These are phyloP conservation scores for Calycina herbarum DNA, from an alignment of 2,329 filamentous ascomycete species.

Conservation along the genomic window DNA sequence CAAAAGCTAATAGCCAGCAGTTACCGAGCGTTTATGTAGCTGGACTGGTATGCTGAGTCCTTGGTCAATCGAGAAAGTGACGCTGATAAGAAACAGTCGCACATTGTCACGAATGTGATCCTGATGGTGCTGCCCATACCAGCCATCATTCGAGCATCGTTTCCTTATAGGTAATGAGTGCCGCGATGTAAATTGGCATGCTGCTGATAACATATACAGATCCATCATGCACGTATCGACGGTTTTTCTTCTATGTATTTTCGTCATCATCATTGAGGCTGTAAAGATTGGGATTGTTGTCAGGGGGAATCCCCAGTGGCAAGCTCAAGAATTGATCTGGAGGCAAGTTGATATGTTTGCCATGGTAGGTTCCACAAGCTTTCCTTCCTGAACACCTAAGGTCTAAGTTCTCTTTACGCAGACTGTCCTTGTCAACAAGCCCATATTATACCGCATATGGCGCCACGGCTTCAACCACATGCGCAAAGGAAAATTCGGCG, in stretches of 20 bases:
- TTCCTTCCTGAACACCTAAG: neutral
- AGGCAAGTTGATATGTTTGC: constrained; percentile 29
- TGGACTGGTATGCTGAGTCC: neutral
- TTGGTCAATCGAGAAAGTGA: neutral
- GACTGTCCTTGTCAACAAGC: constrained; percentile 30
- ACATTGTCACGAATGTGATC: constrained; percentile 11
- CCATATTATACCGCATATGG: constrained; percentile 28
- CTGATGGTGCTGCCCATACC: constrained; percentile 11
- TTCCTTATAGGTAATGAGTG: neutral
- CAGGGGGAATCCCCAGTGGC: constrained; percentile 9
- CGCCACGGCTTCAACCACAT: constrained; percentile 22
- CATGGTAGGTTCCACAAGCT: constrained; percentile 17
- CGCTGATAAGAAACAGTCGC: constrained; percentile 11
- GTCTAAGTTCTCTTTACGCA: constrained; percentile 1
- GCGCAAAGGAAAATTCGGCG: constrained; percentile 17
- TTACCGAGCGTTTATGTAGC: neutral
- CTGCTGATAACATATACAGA: neutral
- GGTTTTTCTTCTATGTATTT: neutral
- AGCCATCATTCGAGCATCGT: constrained; percentile 7
- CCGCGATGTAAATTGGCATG: neutral
- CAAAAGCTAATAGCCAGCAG: neutral
- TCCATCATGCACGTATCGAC: constrained; percentile 7
- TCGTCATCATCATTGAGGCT: neutral
- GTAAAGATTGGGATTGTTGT: constrained; percentile 17
- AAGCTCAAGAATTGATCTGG: constrained; percentile 25